Conservation (phyloP, 805 yeast genomes). For the Lachancea sp. region DNA sequence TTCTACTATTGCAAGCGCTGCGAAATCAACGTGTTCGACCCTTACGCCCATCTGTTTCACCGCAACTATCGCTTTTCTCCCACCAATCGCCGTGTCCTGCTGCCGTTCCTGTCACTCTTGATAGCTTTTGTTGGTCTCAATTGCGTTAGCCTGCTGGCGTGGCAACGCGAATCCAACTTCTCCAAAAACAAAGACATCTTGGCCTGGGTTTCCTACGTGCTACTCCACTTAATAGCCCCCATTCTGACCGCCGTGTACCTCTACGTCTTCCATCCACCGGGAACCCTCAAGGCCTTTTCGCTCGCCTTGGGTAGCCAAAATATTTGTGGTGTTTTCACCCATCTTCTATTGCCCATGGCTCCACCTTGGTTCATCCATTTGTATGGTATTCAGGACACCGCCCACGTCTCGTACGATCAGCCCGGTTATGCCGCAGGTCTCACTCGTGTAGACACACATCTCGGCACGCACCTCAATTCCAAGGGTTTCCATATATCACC, state of each 20-base stretch:
- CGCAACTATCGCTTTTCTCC: slow-evolving; percentile 10
- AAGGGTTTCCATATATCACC: slow-evolving; percentile 62
- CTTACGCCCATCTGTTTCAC: slow-evolving; percentile 23
- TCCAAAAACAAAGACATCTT: slow-evolving; percentile 43
- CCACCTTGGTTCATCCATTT: slow-evolving; percentile 69
- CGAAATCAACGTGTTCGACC: slow-evolving; percentile 21
- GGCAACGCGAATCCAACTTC: slow-evolving; percentile 34
- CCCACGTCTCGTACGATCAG: slow-evolving; percentile 51
- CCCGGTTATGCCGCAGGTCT: slow-evolving; percentile 69
- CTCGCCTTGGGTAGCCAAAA: slow-evolving; percentile 56
- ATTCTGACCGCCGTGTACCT: slow-evolving; percentile 56
- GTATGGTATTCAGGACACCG: slow-evolving; percentile 47
- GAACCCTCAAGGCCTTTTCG: slow-evolving; percentile 48
- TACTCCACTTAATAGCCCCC: slow-evolving; percentile 56
- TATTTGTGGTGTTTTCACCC: slow-evolving; percentile 53
- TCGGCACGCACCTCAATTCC: slow-evolving; percentile 55
- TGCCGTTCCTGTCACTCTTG: slow-evolving; percentile 37
- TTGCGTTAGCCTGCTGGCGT: slow-evolving; percentile 37
- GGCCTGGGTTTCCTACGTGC: slow-evolving; percentile 59
- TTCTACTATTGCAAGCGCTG: slow-evolving; percentile 20
- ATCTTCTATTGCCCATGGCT: slow-evolving; percentile 58
- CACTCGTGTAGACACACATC: slow-evolving; percentile 54
- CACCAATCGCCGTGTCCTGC: slow-evolving; percentile 15
- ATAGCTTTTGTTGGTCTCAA: slow-evolving; percentile 41
- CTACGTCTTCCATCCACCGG: slow-evolving; percentile 63